A percentile compares a stretch with the other conserved stretches of the same genome.
phyloP scores from a whole-genome alignment of 305 asterid genomes.

The Solanum hybrid region DNA sequence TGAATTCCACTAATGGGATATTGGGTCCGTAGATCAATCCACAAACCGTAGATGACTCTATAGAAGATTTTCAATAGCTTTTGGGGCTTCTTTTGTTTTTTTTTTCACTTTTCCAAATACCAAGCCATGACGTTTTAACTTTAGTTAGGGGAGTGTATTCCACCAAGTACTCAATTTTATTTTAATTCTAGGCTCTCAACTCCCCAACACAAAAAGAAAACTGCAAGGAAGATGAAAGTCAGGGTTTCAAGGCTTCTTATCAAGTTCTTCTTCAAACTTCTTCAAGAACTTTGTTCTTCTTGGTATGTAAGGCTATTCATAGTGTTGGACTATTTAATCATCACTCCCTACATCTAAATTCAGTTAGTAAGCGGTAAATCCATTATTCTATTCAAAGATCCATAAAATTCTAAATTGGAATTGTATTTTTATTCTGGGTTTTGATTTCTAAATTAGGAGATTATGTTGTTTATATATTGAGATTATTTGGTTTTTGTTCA shows the following conservation, averaged over 20 bases:
- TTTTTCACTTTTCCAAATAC: not conserved
- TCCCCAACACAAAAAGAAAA: not conserved
- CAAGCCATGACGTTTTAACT: not conserved
- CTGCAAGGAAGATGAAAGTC: fast-evolving
- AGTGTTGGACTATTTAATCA: not conserved
- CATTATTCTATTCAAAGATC: not conserved
- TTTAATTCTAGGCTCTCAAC: not conserved
- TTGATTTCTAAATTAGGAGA: not conserved
- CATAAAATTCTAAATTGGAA: not conserved
- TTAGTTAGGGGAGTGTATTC: not conserved
- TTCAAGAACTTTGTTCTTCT: not conserved
- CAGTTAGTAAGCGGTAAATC: not conserved
- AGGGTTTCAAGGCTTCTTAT: not conserved
- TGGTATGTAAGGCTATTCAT: not conserved
- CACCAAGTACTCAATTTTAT: not conserved
- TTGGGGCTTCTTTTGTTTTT: not conserved
- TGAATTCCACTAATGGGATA: not conserved
- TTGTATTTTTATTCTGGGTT: not conserved
- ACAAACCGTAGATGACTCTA: not conserved
- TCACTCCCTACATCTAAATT: not conserved
- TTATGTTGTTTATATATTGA: not conserved
- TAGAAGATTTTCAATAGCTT: not conserved
- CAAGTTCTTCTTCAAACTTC: not conserved
- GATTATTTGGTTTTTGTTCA: not conserved
- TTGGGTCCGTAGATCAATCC: not conserved